A percentile compares a stretch with the other conserved stretches of the same genome.
These are phyloP conservation scores for Megacollybia marginata DNA, from an alignment of 768 basidiomycete genomes.

Conservation along the genomic window DNA sequence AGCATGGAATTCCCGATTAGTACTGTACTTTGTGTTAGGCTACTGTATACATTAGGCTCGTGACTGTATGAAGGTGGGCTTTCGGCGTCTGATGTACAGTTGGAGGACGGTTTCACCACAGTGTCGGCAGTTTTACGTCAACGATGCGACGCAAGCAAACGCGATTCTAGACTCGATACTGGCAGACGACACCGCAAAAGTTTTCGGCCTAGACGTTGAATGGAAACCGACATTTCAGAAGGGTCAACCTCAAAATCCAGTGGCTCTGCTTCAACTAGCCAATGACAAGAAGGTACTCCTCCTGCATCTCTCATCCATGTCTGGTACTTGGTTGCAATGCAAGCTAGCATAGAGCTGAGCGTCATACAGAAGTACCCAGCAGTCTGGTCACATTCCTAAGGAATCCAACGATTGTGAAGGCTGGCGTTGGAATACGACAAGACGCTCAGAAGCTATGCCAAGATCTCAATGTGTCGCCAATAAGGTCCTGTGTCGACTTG, in stretches of 20 bases:
- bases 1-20: not conserved
- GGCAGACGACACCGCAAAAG: not conserved
- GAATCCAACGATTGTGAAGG: slow-evolving; percentile 49
- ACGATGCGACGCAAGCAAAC: not conserved
- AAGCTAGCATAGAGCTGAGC: slow-evolving; percentile 2
- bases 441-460: slow-evolving; percentile 61
- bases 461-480: slow-evolving; percentile 34
- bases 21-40: no score
- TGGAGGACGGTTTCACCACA: not conserved
- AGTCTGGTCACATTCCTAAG: slow-evolving; percentile 45
- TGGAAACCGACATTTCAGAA: slow-evolving; percentile 62
- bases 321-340: slow-evolving; percentile 18
- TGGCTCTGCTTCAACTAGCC: slow-evolving; percentile 71
- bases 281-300: slow-evolving; percentile 47
- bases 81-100: not conserved
- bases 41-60: no score
- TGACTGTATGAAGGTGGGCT: no score
- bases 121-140: not conserved
- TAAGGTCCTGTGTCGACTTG: slow-evolving; percentile 58
- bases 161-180: not conserved
- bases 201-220: slow-evolving; percentile 69
- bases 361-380: slow-evolving; percentile 40
- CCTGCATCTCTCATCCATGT: slow-evolving; percentile 60
- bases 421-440: slow-evolving; percentile 74
- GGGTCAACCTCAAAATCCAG: slow-evolving; percentile 52